Evolutionary conservation across 2,329 filamentous ascomycete species (phyloP).

Genomic region (Fusarium subglutinans): DNA sequence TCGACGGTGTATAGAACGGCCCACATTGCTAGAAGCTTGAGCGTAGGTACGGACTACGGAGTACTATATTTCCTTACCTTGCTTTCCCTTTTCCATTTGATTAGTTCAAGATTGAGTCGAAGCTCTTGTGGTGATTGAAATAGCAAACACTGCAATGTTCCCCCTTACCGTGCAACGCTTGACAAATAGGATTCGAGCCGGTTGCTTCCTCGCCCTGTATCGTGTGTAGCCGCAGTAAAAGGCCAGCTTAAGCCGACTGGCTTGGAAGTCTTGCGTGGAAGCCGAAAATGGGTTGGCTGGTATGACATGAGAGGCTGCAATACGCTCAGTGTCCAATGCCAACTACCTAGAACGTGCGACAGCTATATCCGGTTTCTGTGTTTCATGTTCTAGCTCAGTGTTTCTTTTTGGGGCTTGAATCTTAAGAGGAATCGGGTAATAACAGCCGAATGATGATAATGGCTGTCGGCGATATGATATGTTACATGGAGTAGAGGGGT

Average conservation of each 20-base stretch:
- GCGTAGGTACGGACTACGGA: background rate
- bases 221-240: conserved; percentile 14
- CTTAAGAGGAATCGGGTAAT: background rate
- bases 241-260: conserved; percentile 1
- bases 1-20: background rate
- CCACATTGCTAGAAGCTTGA: background rate
- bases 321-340: background rate
- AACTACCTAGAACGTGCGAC: conserved; percentile 8
- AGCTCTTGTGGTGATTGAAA: background rate
- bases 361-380: conserved; percentile 14
- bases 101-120: conserved; percentile 4
- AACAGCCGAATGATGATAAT: background rate
- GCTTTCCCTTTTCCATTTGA: conserved; percentile 11
- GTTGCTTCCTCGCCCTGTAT: conserved; percentile 18
- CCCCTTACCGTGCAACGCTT: conserved; percentile 8
- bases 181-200: conserved; percentile 1
- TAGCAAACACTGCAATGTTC: conserved; percentile 23
- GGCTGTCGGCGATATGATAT: background rate
- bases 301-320: conserved; percentile 5
- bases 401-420: conserved; percentile 2
- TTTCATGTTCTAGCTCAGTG: conserved; percentile 25
- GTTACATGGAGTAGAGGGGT: background rate
- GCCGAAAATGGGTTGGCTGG: background rate
- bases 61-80: background rate
- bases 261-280: background rate